Evolutionary conservation across 441 rosid species (phyloP), one percentile per base, ranked within the genome.

Genomic region (Pelargonium myrrhifolium): DNA sequence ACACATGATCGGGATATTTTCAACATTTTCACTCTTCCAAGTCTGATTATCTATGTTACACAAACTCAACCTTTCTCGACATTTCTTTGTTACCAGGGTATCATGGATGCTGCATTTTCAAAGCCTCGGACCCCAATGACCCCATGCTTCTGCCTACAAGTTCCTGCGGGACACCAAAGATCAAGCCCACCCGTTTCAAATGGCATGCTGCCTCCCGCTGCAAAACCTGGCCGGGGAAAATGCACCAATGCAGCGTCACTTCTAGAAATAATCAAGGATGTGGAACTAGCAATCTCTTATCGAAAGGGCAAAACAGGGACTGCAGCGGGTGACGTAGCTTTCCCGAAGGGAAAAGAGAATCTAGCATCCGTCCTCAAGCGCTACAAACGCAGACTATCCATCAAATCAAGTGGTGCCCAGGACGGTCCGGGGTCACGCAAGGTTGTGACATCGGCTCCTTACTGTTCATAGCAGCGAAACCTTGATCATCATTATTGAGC

Each of bases 241-340:
- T 84, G 85, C 85, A 92, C 99, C 8, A 90, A 85, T 12, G 84
- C 86, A 1, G 73, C 79, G 0, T 79, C 60, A 66, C 86, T 95
- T 37, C 81, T 92, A 18, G 98, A 89, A 35, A 72, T 84, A 8
- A 82, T 92, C 69, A 95, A 92, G 86, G 97, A 90, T 10, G 97
- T 92, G 47, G 98, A 95, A 83, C 79, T 66, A 15, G 90, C 98
- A 39, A 88, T 95, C 79, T 89, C 95, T 42, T 69, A 85, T 61
- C 86, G 98, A 24, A 95, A 83, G 75, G 99, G 98, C 68, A 84
- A 92, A 59, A 83, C 86, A 0, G 98, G 99, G 59, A 95, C 96
- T 62, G 89, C 95, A 58, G 98, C 99, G 3, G 99, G 99, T 4
- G 99, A 95, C 39, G 95, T 95, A 24, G 99, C 98, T 45, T 95